These are phyloP conservation scores for Saitoella complicata DNA, from an alignment of 805 yeast genomes.

Conservation along the genomic window DNA sequence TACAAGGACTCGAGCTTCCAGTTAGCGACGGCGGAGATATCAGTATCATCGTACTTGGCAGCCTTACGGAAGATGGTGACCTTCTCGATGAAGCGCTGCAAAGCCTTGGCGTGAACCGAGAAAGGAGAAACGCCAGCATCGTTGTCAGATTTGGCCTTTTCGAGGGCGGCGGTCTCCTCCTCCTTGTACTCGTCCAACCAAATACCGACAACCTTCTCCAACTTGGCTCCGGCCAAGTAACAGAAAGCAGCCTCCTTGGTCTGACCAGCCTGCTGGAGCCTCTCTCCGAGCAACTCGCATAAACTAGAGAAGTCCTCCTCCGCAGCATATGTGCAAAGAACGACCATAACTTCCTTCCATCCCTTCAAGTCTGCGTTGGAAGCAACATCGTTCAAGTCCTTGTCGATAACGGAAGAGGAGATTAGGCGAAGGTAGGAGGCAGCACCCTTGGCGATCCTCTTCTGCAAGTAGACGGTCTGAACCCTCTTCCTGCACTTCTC, in stretches of 20 bases:
- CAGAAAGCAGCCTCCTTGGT: constrained; percentile 42
- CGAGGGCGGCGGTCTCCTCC: constrained; percentile 23
- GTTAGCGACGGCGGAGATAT: constrained; percentile 10
- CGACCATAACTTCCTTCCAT: constrained; percentile 71
- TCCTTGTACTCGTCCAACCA: constrained; percentile 67
- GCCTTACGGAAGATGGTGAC: constrained; percentile 55
- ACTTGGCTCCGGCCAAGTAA: constrained; percentile 64
- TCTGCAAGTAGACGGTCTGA: constrained; percentile 50
- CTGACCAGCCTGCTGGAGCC: constrained; percentile 27
- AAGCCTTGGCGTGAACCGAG: constrained; percentile 69
- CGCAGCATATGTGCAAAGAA: constrained; percentile 41
- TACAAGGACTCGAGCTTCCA: constrained; percentile 35
- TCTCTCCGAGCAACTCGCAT: constrained; percentile 59
- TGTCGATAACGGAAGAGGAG: constrained; percentile 40
- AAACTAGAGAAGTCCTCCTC: constrained; percentile 34
- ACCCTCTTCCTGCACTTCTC: constrained; percentile 46
- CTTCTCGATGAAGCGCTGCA: constrained; percentile 71
- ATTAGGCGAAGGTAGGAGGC: constrained; percentile 58
- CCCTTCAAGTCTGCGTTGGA: constrained; percentile 56
- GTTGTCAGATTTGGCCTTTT: constrained; percentile 17
- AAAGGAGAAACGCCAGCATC: constrained; percentile 34
- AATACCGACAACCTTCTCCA: constrained; percentile 59
- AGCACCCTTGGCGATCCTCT: constrained; percentile 27
- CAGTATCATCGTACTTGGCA: constrained; percentile 14
- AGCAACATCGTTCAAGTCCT: constrained; percentile 51